Evolutionary conservation across 164 flowering plant species (phyloP), one percentile per base, ranked within the genome.

Genomic region (Umbellularia californica): DNA sequence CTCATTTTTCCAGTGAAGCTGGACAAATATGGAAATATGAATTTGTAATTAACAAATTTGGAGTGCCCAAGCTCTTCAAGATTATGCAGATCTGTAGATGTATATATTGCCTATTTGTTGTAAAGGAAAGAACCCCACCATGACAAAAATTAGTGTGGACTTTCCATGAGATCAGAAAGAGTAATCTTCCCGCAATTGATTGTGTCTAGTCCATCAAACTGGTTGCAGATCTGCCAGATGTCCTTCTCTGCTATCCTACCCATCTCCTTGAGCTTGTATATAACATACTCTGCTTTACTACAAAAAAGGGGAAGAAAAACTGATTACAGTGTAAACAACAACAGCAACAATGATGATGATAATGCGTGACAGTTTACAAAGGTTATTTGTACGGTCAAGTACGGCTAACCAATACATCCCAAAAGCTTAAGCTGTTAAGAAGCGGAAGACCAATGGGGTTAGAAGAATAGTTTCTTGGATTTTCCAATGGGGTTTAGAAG

Each of bases 181-280:
- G 90, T 87, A 55, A 91, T 90, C 82, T 87, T 90, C 47, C 94
- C 96, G 70, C 88, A 87, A 72, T 90, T 85, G 55, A 88, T 88
- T 0, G 84, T 35, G 76, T 90, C 92, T 24, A 91, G 79, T 79
- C 82, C 82, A 72, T 91, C 92, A 75, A 91, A 91, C 76, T 87
- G 85, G 25, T 83, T 62, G 79, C 91, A 88, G 14, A 91, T 88
- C 83, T 72, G 88, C 76, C 75, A 17, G 20, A 90, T 76, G 78
- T 91, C 97, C 81, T 91, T 90, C 77, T 90, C 90, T 27, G 85
- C 77, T 30, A 91, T 81, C 80, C 85, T 91, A 17, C 85, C 90
- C 92, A 91, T 90, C 83, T 90, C 94, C 81, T 90, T 91, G 19
- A 91, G 88, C 86, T 91, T 91, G 87, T 90, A 90, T 74, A 91